A percentile compares a stretch with the other conserved stretches of the same genome.
These are phyloP conservation scores for Pichia gijzeniarum DNA, from an alignment of 805 yeast genomes.

Conservation along the genomic window DNA sequence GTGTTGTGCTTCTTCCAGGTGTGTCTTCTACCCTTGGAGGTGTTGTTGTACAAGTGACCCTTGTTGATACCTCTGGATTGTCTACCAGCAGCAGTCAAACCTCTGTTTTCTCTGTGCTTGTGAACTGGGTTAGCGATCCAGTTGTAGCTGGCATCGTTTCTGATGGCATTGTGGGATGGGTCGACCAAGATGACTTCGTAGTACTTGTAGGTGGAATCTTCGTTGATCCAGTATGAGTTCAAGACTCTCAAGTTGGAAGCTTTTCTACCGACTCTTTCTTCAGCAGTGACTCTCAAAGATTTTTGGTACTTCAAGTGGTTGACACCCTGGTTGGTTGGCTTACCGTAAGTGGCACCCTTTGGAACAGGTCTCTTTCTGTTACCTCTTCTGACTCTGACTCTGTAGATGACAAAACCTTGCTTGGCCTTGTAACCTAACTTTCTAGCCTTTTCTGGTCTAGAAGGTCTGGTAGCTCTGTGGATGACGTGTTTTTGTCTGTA, in stretches of 20 bases:
- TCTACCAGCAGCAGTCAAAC: slow-evolving; percentile 97
- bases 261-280: slow-evolving; percentile 99
- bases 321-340: slow-evolving; percentile 99
- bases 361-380: slow-evolving; percentile 99
- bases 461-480: slow-evolving; percentile 98
- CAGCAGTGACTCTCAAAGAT: slow-evolving; percentile 96
- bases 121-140: slow-evolving; percentile 99
- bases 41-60: slow-evolving; percentile 99
- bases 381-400: slow-evolving; percentile 99
- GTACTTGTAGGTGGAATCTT: slow-evolving; percentile 99
- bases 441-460: slow-evolving; percentile 99
- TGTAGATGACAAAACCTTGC: slow-evolving; percentile 98
- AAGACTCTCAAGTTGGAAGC: slow-evolving; percentile 98
- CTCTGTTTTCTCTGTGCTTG: slow-evolving; percentile 99
- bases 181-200: slow-evolving; percentile 96
- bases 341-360: slow-evolving; percentile 99
- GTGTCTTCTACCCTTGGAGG: slow-evolving; percentile 98
- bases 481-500: slow-evolving; percentile 98
- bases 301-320: slow-evolving; percentile 99
- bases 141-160: slow-evolving; percentile 98
- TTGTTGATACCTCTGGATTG: slow-evolving; percentile 99
- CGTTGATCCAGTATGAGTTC: slow-evolving; percentile 99
- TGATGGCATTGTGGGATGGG: slow-evolving; percentile 97
- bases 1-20: slow-evolving; percentile 99
- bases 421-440: slow-evolving; percentile 99